A percentile compares a stretch with the other conserved stretches of the same genome.
Conservation (phyloP, 352 stramenopile species). For the Phytopythium litorale region DNA sequence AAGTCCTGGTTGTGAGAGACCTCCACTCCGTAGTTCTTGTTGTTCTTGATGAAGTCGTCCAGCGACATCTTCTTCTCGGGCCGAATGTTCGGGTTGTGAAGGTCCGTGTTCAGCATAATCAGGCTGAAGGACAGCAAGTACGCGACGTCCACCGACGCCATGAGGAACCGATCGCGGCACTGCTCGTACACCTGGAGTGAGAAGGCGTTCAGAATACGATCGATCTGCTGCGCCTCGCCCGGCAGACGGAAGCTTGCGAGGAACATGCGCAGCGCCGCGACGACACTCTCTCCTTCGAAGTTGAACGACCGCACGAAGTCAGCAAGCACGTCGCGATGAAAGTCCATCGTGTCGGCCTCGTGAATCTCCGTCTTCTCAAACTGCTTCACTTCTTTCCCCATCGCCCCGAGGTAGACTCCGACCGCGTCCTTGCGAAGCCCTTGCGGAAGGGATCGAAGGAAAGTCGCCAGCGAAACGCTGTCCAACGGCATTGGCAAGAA, state of each 20-base stretch:
- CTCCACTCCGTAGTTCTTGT: constrained; percentile 87
- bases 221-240: constrained; percentile 86
- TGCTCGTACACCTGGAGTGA: constrained; percentile 82
- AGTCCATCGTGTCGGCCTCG: constrained; percentile 80
- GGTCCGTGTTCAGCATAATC: constrained; percentile 89
- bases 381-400: constrained; percentile 74
- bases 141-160: constrained; percentile 85
- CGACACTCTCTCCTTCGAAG: constrained; percentile 72
- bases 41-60: constrained; percentile 87
- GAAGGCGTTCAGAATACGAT: constrained; percentile 86
- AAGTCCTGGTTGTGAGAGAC: constrained; percentile 70
- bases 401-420: constrained; percentile 81
- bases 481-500: constrained; percentile 81
- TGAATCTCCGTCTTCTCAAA: constrained; percentile 75
- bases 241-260: constrained; percentile 81
- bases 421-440: constrained; percentile 83
- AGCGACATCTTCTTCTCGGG: constrained; percentile 86
- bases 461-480: constrained; percentile 76
- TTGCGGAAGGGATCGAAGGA: constrained; percentile 77
- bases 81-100: constrained; percentile 85
- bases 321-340: constrained; percentile 72
- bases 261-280: constrained; percentile 78
- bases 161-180: constrained; percentile 79
- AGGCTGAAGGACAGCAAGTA: constrained; percentile 89
- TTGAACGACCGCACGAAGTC: constrained; percentile 80